Base-by-base conservation (phyloP, 2,329 filamentous ascomycete species). In the Aspergillus novofumigatus region DNA sequence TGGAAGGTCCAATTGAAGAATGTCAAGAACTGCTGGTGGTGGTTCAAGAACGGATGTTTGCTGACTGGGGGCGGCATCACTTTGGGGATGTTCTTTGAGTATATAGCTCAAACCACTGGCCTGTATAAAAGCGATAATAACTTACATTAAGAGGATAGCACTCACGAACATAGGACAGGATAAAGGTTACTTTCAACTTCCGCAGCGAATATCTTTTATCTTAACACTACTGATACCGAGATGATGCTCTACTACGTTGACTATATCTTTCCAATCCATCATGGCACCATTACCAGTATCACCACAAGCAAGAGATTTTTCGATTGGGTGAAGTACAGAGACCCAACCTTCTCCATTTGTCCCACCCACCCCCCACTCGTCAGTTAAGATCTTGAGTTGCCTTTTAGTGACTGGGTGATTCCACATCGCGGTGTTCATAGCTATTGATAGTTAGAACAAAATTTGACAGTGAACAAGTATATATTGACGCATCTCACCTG, bases 351-450 rank as follows among this genome's bases (percentile, higher is more conserved):
- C 66, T 1, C 65, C 61, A 17, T 67, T 65, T 9, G 59, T 69
- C 23, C 71, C 76, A 35, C 66, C 65, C 49, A 81, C 71, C 5
- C 86, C 87, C 91, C 92, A 96, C 57, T 92, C 89, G 50, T 88
- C 82, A 61, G 87, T 82, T 49, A 97, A 76, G 0, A 89, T 78
- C 44, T 77, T 77, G 41, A 96, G 75, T 62, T 96, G 91, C 61
- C 83, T 85, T 51, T 76, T 80, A 1, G 92, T 96, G 49, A 96
- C 78, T 1, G 92, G 92, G 70, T 97, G 91, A 55, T 81, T 79
- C 88, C 90, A 96, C 92, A 96, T 96, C 3, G 87, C 86, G 25
- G 86, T 91, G 72, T 97, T 96, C 91, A 96, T 96, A 29, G 89
- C 86, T 47, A 25, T 25, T 47, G 44, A 47, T 47, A 11, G 21